Evolutionary conservation across 352 stramenopile genomes (phyloP).

Genomic region (Globisporangium lucens): DNA sequence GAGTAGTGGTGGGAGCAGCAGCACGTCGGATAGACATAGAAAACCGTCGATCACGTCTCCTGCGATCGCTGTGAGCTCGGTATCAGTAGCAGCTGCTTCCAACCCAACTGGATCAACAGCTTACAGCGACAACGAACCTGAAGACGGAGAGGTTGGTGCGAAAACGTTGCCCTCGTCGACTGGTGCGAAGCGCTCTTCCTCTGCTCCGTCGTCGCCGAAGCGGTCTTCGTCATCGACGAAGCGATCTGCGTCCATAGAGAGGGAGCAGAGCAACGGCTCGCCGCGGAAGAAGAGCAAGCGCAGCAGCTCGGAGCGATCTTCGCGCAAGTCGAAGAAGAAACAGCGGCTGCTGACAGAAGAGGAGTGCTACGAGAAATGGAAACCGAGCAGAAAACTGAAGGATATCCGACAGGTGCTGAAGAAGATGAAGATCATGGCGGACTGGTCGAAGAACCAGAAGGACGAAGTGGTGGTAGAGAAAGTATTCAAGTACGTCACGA

Average conservation of each 20-base stretch:
- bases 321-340: conserved; percentile 15
- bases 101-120: conserved; percentile 1
- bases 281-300: conserved; percentile 28
- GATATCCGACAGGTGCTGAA: conserved; percentile 80
- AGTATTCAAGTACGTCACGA: conserved; percentile 83
- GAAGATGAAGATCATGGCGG: conserved; percentile 84
- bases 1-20: conserved; percentile 12
- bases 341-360: conserved; percentile 41
- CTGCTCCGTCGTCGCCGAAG: conserved; percentile 4
- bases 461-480: conserved; percentile 86
- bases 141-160: conserved; percentile 49
- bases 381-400: conserved; percentile 67
- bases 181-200: conserved; percentile 7
- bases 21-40: conserved; percentile 25
- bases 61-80: conserved; percentile 19
- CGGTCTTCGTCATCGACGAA: conserved; percentile 24
- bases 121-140: conserved; percentile 31
- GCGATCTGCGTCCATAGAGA: conserved; percentile 26
- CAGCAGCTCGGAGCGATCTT: conserved; percentile 6
- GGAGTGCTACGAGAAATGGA: conserved; percentile 74
- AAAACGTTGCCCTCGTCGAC: background rate
- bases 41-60: conserved; percentile 33
- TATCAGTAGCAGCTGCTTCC: background rate
- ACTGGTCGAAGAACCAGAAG: conserved; percentile 79
- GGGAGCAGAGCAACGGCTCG: conserved; percentile 18